Evolutionary conservation across 768 basidiomycete genomes (phyloP).

Genomic region (Psilocybe cubensis): DNA sequence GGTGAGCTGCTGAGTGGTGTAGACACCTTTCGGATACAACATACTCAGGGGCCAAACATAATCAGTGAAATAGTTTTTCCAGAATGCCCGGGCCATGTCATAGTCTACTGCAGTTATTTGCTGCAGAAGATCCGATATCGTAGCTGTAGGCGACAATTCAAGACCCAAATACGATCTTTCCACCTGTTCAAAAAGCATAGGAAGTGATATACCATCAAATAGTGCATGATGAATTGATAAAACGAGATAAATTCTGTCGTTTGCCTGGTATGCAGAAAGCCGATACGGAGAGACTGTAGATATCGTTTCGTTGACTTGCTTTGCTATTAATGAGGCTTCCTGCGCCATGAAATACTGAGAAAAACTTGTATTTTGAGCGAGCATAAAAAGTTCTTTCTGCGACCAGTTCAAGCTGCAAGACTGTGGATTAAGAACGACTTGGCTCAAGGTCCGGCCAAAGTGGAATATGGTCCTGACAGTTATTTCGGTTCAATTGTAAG

Average conservation of each 20-base stretch:
- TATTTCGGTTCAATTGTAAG: slow-evolving; percentile 1
- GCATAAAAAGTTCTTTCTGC: slow-evolving; percentile 11
- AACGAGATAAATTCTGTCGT: slow-evolving; percentile 18
- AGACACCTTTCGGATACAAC: background rate
- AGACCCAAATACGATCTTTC: slow-evolving; percentile 26
- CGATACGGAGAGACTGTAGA: slow-evolving; percentile 30
- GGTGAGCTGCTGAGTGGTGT: slow-evolving; percentile 9
- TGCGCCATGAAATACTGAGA: slow-evolving; percentile 22
- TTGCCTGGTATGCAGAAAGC: slow-evolving; percentile 20
- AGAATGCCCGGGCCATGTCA: slow-evolving; percentile 27
- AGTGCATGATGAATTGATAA: slow-evolving; percentile 38
- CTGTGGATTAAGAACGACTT: slow-evolving; percentile 28
- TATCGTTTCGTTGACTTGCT: slow-evolving; percentile 29
- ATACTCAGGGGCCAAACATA: slow-evolving; percentile 26
- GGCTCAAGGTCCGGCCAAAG: slow-evolving; percentile 29
- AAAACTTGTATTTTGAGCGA: slow-evolving; percentile 11
- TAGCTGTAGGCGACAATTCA: slow-evolving; percentile 4
- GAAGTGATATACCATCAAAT: slow-evolving; percentile 38
- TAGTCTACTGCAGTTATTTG: slow-evolving; percentile 26
- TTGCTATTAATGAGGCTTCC: slow-evolving; percentile 20
- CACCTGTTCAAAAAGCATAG: slow-evolving; percentile 28
- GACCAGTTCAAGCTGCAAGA: slow-evolving; percentile 19
- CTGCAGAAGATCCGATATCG: slow-evolving; percentile 24
- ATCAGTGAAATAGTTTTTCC: slow-evolving; percentile 27
- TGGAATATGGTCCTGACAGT: slow-evolving; percentile 33